Evolutionary conservation across 2,329 filamentous ascomycete genomes (phyloP), one percentile per base, ranked within the genome.

Genomic region (Fusarium sulawesiense): DNA sequence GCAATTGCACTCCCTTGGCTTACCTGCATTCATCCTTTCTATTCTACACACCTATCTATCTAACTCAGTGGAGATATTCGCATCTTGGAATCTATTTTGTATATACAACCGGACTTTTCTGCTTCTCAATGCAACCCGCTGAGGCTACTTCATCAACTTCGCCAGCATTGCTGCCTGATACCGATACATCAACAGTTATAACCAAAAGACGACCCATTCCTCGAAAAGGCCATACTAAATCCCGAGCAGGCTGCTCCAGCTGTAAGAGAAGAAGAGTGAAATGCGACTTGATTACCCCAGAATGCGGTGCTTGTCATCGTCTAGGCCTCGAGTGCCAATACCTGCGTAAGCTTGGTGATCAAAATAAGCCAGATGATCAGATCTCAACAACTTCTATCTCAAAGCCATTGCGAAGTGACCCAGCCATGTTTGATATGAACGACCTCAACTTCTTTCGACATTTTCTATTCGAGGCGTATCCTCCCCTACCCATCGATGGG

Each of bases 381-480:
- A 46, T 4, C 25, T 37, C 60, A 2, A 41, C 48, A 12, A 41
- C 51, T n/a, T 46, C 23, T 6, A 42, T 73, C 47, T 60, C 63
- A n/a, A 62, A 60, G 14, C 59, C 60, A 40, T 63, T 74, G 12
- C 63, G 70, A 37, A 63, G 73, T 18, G 68, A 73, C 4, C 70
- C 74, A 2, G 53, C 56, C 4, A 70, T 72, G 25, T 86, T 84
- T 64, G 78, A 78, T 34, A 71, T 79, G 18, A 76, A 83, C 34
- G 84, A 87, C 59, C 79, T 87, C 74, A 79, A 83, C 21, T 85
- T 86, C 74, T 87, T 87, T 68, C 83, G 86, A 54, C 85, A 87
- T 67, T 87, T 86, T 67, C 67, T 87, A 11, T 76, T 83, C 7
- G 76, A 80, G 10, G 84, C 84, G 3, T 82, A 82, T 55, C 81